phyloP scores from a whole-genome alignment of 2,329 filamentous ascomycete genomes.

The Curvularia lunata region DNA sequence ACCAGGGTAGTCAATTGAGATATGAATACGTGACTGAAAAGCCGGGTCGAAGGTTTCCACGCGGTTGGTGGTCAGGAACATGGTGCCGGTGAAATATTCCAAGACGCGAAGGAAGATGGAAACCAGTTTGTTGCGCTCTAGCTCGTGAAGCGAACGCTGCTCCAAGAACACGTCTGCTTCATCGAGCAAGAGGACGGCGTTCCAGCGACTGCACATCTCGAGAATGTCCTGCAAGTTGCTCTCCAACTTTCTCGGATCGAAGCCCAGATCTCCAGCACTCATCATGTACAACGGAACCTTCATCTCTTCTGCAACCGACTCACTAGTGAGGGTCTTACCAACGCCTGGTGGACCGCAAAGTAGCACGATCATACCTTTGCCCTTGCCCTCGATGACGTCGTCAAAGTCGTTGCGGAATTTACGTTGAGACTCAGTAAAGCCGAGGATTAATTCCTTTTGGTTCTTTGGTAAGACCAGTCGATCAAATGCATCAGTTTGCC shows the following conservation, averaged over 20 bases:
- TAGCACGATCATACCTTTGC: constrained; percentile 38
- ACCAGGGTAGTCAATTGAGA: constrained; percentile 38
- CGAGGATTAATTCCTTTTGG: constrained; percentile 47
- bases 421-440: constrained; percentile 78
- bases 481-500: constrained; percentile 54
- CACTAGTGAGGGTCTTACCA: constrained; percentile 35
- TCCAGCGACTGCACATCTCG: constrained; percentile 74
- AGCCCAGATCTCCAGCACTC: constrained; percentile 77
- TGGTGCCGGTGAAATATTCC: constrained; percentile 44
- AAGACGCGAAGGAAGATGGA: constrained; percentile 47
- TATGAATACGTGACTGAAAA: constrained; percentile 43
- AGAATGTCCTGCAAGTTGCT: constrained; percentile 79
- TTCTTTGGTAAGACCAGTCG: constrained; percentile 47
- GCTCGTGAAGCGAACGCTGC: constrained; percentile 50
- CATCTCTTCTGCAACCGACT: constrained; percentile 29
- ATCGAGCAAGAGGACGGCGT: constrained; percentile 70
- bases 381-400: constrained; percentile 58
- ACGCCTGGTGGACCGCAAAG: constrained; percentile 38
- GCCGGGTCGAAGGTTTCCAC: constrained; percentile 42
- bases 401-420: constrained; percentile 26
- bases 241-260: constrained; percentile 62
- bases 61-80: constrained; percentile 47
- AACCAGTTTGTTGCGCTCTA: constrained; percentile 49
- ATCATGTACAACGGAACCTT: constrained; percentile 67
- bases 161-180: constrained; percentile 68